Evolutionary conservation across 768 basidiomycete species (phyloP).

Genomic region (Collybia mongolica): DNA sequence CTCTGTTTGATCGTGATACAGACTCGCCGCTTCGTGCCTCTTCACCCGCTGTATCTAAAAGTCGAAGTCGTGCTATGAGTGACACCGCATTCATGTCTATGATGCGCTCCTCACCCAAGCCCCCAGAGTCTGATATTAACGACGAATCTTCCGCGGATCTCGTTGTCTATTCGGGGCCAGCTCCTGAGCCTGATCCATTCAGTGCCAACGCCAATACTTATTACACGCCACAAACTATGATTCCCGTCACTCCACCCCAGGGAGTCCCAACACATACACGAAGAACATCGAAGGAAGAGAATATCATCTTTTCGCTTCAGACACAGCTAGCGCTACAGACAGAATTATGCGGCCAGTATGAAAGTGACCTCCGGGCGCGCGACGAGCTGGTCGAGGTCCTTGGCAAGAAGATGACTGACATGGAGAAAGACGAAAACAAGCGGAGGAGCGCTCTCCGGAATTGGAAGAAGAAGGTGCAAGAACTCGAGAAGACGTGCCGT

Average conservation of each 20-base stretch:
- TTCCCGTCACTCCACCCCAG: constrained; percentile 63
- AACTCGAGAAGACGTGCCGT: constrained; percentile 67
- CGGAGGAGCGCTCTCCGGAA: constrained; percentile 49
- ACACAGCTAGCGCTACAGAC: constrained; percentile 75
- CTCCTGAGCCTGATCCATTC: constrained; percentile 64
- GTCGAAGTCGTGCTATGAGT: constrained; percentile 55
- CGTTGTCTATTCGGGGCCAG: constrained; percentile 39
- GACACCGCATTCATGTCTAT: constrained; percentile 65
- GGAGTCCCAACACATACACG: constrained; percentile 44
- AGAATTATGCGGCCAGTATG: constrained; percentile 75
- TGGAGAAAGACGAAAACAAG: constrained; percentile 65
- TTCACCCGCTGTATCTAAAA: constrained; percentile 25
- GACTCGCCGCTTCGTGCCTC: constrained; percentile 21
- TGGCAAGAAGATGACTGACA: constrained; percentile 46
- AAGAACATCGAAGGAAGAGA: constrained; percentile 69
- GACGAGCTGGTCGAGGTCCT: constrained; percentile 71
- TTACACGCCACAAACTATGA: constrained; percentile 73
- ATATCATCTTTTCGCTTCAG: constrained; percentile 68
- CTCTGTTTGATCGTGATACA: constrained; percentile 21
- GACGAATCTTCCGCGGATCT: constrained; percentile 51
- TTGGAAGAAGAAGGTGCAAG: constrained; percentile 79
- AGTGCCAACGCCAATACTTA: constrained; percentile 71
- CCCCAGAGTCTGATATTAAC: constrained; percentile 64
- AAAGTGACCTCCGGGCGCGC: constrained; percentile 69
- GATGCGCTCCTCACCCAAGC: constrained; percentile 36